These are phyloP conservation scores for Spathaspora girioi DNA, from an alignment of 805 yeast genomes.

Conservation along the genomic window DNA sequence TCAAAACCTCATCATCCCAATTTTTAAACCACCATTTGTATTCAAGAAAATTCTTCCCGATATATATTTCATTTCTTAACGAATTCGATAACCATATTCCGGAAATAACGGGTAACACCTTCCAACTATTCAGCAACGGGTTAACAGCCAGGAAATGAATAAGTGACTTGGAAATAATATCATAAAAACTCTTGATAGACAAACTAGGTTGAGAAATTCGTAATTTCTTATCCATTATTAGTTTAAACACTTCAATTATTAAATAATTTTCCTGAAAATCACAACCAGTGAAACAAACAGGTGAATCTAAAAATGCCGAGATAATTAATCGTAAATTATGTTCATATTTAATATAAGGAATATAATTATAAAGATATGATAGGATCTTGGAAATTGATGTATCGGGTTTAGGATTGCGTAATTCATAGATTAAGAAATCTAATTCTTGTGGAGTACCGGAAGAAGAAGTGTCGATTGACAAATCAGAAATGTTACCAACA, in stretches of 20 bases:
- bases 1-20: constrained; percentile 26
- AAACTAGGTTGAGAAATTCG: constrained; percentile 47
- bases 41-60: constrained; percentile 22
- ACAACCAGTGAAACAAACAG: constrained; percentile 24
- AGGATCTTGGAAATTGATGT: constrained; percentile 29
- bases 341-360: constrained; percentile 47
- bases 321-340: constrained; percentile 44
- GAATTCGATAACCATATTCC: constrained; percentile 41
- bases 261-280: constrained; percentile 30
- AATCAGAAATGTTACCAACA: no score
- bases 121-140: constrained; percentile 38
- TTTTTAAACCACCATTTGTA: constrained; percentile 30
- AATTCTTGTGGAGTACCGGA: constrained; percentile 38
- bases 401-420: constrained; percentile 36
- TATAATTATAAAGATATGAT: constrained; percentile 48
- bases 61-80: constrained; percentile 29
- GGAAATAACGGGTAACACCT: constrained; percentile 43
- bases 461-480: background rate
- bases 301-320: constrained; percentile 42
- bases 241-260: constrained; percentile 47
- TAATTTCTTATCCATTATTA: constrained; percentile 42
- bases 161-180: constrained; percentile 30
- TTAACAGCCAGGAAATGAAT: constrained; percentile 25
- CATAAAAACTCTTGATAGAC: constrained; percentile 41
- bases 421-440: constrained; percentile 44